phyloP scores from a whole-genome alignment of 441 rosid species.

The Dalechampia spathulata region DNA sequence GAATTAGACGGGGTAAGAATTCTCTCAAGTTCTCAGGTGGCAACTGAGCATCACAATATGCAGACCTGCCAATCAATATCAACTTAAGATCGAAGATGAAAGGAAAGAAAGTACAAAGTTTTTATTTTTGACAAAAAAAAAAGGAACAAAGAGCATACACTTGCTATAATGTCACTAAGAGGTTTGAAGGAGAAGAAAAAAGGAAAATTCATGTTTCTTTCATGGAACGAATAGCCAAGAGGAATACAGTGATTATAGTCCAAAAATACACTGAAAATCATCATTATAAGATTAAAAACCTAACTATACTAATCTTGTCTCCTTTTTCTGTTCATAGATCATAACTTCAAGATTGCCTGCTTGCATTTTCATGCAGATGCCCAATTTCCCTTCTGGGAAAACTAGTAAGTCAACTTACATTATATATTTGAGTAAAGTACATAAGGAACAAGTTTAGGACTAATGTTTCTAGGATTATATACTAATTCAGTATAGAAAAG shows the following conservation, averaged over 20 bases:
- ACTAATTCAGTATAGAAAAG: too few relatives aligned
- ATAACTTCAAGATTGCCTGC: background rate
- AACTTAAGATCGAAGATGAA: background rate
- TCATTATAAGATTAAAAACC: background rate
- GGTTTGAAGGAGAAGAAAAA: background rate
- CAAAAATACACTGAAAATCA: background rate
- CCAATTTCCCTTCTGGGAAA: too few relatives aligned
- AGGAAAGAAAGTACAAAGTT: background rate
- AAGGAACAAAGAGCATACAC: background rate
- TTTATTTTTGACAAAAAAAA: background rate
- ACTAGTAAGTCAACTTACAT: too few relatives aligned
- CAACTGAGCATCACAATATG: conserved; percentile 82
- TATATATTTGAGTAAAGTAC: too few relatives aligned
- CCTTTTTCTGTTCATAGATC: background rate
- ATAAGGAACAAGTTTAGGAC: too few relatives aligned
- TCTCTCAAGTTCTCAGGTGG: conserved; percentile 77
- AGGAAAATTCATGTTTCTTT: background rate
- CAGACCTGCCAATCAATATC: conserved; percentile 59
- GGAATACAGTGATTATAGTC: background rate
- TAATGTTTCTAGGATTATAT: too few relatives aligned
- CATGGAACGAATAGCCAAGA: background rate
- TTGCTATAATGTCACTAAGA: background rate
- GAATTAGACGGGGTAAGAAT: conserved; percentile 78
- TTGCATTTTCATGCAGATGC: too few relatives aligned
- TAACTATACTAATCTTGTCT: background rate